Conservation (phyloP, 192 early-diverging fungal genomes). For the Backusella morwellensis region DNA sequence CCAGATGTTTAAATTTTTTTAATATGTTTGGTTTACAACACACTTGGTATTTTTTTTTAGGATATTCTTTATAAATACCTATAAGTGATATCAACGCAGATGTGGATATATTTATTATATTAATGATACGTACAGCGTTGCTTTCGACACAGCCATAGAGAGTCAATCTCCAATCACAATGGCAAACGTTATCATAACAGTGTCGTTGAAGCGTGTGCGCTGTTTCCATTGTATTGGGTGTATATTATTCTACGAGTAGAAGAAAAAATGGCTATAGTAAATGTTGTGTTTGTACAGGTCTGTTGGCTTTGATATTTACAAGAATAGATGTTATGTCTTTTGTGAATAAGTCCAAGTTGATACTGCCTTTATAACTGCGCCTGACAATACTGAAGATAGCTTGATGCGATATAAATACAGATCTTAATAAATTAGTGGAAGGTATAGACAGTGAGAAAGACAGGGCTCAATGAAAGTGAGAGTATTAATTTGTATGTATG, state of each 20-base stretch:
- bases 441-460: neutral
- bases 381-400: neutral
- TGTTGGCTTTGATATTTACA: neutral
- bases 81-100: constrained; percentile 16
- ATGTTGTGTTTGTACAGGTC: no score
- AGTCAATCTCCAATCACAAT: constrained; percentile 22
- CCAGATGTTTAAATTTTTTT: no score
- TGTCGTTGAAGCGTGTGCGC: neutral
- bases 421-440: neutral
- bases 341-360: neutral
- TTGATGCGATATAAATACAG: neutral
- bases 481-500: neutral
- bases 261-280: no score
- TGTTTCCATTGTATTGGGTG: neutral
- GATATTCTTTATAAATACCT: constrained; percentile 5
- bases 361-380: neutral
- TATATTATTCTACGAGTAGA: no score
- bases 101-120: constrained; percentile 15
- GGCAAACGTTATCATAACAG: constrained; percentile 6
- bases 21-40: no score
- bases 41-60: no score
- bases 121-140: constrained; percentile 11
- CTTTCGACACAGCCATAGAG: constrained; percentile 18
- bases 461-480: neutral
- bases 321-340: neutral